phyloP scores from a whole-genome alignment of 2,329 filamentous ascomycete genomes.

The Xylariaceae sp. region DNA sequence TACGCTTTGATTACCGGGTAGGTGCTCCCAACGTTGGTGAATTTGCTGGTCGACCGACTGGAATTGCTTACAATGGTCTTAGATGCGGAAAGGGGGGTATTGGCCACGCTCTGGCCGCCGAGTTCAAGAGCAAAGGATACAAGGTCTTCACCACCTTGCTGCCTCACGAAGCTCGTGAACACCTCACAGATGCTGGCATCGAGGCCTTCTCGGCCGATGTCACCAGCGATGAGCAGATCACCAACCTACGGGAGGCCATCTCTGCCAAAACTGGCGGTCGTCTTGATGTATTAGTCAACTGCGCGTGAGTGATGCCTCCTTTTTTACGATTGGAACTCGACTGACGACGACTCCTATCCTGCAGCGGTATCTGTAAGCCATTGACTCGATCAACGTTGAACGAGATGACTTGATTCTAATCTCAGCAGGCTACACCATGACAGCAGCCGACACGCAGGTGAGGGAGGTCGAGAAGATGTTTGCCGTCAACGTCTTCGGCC shows the following conservation, averaged over 20 bases:
- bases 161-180: slow-evolving; percentile 9
- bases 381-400: neutral
- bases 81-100: slow-evolving; percentile 22
- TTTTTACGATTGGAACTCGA: neutral
- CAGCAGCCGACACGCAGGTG: slow-evolving; percentile 26
- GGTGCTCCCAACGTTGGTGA: neutral
- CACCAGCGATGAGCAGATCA: slow-evolving; percentile 14
- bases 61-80: neutral
- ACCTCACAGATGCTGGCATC: slow-evolving; percentile 16
- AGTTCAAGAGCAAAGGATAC: slow-evolving; percentile 9
- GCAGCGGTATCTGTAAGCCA: slow-evolving; percentile 1
- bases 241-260: neutral
- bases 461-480: slow-evolving; percentile 22
- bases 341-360: neutral
- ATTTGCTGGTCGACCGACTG: neutral
- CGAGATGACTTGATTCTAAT: neutral
- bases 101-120: slow-evolving; percentile 17
- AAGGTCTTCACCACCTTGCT: slow-evolving; percentile 17
- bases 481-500: slow-evolving; percentile 28
- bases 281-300: slow-evolving; percentile 11
- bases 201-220: slow-evolving; percentile 14
- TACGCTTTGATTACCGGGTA: slow-evolving; percentile 3
- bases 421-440: slow-evolving; percentile 26
- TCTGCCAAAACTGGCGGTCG: slow-evolving; percentile 1
- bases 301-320: slow-evolving; percentile 15